Evolutionary conservation across 2,329 filamentous ascomycete genomes (phyloP).

Genomic region (Leptographium procerum): DNA sequence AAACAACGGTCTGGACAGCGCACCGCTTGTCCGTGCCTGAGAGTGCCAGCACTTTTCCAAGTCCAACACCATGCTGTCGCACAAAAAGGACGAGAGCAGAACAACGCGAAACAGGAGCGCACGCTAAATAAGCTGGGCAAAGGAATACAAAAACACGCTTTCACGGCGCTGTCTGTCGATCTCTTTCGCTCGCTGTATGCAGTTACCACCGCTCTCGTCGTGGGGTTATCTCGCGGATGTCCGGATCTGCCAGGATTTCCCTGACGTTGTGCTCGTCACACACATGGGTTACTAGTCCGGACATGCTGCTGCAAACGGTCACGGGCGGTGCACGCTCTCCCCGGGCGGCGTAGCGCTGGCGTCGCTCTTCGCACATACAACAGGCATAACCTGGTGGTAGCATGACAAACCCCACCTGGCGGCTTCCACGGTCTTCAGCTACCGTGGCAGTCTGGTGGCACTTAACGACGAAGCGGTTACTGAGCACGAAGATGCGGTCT

Average conservation of each 20-base stretch:
- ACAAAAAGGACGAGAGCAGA: background rate
- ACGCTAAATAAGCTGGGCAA: background rate
- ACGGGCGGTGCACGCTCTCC: background rate
- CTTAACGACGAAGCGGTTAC: conserved; percentile 24
- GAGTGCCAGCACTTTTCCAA: background rate
- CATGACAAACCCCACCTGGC: background rate
- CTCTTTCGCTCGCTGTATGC: background rate
- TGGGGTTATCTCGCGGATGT: conserved; percentile 10
- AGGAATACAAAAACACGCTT: background rate
- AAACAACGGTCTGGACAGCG: background rate
- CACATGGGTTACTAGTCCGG: conserved; percentile 21
- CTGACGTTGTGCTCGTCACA: conserved; percentile 13
- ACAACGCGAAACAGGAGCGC: background rate
- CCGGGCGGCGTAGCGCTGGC: background rate
- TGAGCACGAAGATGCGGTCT: conserved; percentile 19
- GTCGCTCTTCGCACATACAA: conserved; percentile 17
- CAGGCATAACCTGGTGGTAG: conserved; percentile 18
- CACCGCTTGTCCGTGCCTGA: background rate
- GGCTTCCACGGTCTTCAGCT: background rate
- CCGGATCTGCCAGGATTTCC: conserved; percentile 16
- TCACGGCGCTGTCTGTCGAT: background rate
- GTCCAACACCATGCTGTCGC: background rate
- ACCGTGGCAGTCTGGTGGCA: conserved; percentile 21
- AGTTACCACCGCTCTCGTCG: background rate
- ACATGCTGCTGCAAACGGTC: conserved; percentile 18